Base-by-base conservation (phyloP, 1,284 basidiomycete species). In the Spongispora temasekensis region DNA sequence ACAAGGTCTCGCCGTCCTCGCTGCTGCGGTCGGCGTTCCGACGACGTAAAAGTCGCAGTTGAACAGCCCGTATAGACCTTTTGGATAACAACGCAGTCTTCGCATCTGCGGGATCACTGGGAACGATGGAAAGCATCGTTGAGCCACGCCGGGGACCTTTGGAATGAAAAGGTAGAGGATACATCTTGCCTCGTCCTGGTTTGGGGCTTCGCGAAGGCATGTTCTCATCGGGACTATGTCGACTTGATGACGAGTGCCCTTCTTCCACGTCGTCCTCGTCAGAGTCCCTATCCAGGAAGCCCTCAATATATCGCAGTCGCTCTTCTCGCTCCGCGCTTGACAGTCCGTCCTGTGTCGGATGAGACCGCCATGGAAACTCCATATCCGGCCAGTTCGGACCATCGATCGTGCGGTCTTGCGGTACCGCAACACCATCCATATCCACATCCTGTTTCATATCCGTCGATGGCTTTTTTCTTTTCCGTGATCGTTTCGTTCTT, bases 371-470 rank as follows among this genome's bases (percentile, higher is more conserved):
- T 19, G 91, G 91, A 66, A 91, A 91, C 68, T 85, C 83, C 15
- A 78, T 65, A 67, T 93, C 91, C 9, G 87, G 85, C 91, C 91
- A 93, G 69, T 89, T 87, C 10, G 90, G 88, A 58, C 75, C 80
- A 28, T 81, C 72, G 12, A 64, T 17, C 15, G 52, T 31, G 12
- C 52, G 52, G 51, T 62, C 62, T 55, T 63, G 59, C 50, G 64
- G 56, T 30, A 44, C 60, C 55, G 59, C 44, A 30, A 51, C 27
- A 35, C 44, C 46, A 3, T 61, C 60, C 34, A 27, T 57, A 30
- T 63, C 64, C n/a, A 52, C 19, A 5, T 65, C 74, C 5, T 57
- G 61, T 40, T 63, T 68, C 55, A 56, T 57, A 13, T 74, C 74
- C 35, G 55, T 53, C 15, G 56, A 63, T 28, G 44, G 25, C 57